These are phyloP conservation scores for Aspergillus vadensis DNA, from an alignment of 2,329 filamentous ascomycete species.

Conservation along the genomic window DNA sequence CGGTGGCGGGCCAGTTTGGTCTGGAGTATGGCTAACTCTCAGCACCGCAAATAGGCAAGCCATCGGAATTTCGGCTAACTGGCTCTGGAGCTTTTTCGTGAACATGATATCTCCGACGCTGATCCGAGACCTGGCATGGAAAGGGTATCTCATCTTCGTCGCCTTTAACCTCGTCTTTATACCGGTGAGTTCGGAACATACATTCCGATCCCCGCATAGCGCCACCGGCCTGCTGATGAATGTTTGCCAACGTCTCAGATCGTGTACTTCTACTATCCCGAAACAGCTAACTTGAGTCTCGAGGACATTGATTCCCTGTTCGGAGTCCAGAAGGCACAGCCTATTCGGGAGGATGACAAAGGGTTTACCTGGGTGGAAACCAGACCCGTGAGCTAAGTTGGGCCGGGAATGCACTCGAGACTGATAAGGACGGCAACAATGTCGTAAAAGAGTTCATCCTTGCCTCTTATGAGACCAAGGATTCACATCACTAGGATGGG, in stretches of 20 bases:
- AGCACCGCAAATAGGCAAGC: slow-evolving; percentile 32
- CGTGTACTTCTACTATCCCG: slow-evolving; percentile 52
- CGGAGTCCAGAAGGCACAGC: slow-evolving; percentile 17
- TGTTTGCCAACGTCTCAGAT: slow-evolving; percentile 20
- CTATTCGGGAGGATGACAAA: not conserved
- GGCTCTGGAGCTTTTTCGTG: slow-evolving; percentile 54
- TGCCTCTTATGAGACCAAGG: not conserved
- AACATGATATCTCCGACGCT: slow-evolving; percentile 40
- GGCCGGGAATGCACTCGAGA: not conserved
- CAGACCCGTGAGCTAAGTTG: not conserved
- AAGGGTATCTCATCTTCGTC: slow-evolving; percentile 42
- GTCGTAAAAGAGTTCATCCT: not conserved
- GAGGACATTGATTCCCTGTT: slow-evolving; percentile 51
- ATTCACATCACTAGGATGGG: not conserved
- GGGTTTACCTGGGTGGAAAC: slow-evolving; percentile 1
- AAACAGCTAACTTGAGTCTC: slow-evolving; percentile 47
- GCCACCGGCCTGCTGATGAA: not conserved
- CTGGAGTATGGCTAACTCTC: slow-evolving; percentile 5
- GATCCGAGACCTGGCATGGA: slow-evolving; percentile 37
- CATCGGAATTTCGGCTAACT: slow-evolving; percentile 53
- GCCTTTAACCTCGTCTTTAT: slow-evolving; percentile 37
- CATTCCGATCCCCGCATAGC: not conserved
- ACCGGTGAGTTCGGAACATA: slow-evolving; percentile 30
- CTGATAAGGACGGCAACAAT: not conserved
- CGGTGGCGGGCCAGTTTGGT: not conserved